Evolutionary conservation across 2,329 filamentous ascomycete genomes (phyloP), one percentile per base, ranked within the genome.

Genomic region (Exophiala dermatitidis): DNA sequence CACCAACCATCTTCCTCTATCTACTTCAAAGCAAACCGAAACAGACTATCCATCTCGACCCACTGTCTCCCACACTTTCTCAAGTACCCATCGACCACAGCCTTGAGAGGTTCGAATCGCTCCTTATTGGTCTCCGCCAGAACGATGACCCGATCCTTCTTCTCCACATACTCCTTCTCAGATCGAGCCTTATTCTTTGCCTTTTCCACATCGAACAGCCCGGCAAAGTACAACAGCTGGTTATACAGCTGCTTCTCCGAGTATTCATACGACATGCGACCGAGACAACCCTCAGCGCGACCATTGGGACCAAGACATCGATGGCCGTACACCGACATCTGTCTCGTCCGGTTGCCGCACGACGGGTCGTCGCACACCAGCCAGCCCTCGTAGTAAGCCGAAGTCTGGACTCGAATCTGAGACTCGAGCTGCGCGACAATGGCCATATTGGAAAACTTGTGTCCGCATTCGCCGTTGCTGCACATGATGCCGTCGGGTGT

Each of bases 241-340:
- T 95, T 97, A 73, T 96, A 97, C 54, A 97, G 79, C 64, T 86
- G 85, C 72, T 93, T 91, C 73, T 97, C 93, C 0, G 80, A 78
- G 65, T 88, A 85, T 72, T 94, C 90, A 68, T 90, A 96, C 26
- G 80, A 75, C 90, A 98, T 97, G 46, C 82, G 82, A 19, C 93
- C 93, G 3, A 84, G 74, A 68, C 93, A 98, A 51, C 89, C 90
- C 52, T 84, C 80, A 0, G 86, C 91, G 2, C 93, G 83, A 1
- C 90, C 90, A 62, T 84, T 85, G 10, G 91, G 88, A 0, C 93
- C 93, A 4, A 97, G 77, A 68, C 93, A 98, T 46, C 90, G 83
- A 56, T 86, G 83, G 43, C 93, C 93, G 68, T 95, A 95, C 37
- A 98, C 93, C 63, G 83, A 88, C 77, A 97, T 90, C 68, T 95